Percentiles rank a stretch among this genome's conserved stretches.
Conservation (phyloP, 1,284 basidiomycete genomes). For the Melanopsichium pennsylvanicum region DNA sequence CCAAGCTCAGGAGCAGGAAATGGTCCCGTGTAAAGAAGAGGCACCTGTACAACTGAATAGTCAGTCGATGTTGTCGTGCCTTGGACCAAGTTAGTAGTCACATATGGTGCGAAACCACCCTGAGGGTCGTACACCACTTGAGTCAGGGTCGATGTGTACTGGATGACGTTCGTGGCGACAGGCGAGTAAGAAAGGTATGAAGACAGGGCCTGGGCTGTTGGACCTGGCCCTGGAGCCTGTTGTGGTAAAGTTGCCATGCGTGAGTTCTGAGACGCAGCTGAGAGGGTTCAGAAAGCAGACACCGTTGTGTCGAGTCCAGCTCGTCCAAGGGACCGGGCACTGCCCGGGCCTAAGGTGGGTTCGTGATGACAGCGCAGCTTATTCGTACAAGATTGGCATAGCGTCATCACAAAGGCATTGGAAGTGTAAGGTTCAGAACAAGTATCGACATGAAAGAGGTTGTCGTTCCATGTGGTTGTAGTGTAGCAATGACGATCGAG, state of each 20-base stretch:
- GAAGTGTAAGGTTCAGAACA: neutral
- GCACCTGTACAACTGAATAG: constrained; percentile 50
- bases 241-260: constrained; percentile 44
- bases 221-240: constrained; percentile 52
- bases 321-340: constrained; percentile 21
- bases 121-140: constrained; percentile 51
- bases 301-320: constrained; percentile 23
- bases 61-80: constrained; percentile 35
- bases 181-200: constrained; percentile 57
- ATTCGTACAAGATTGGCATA: neutral
- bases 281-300: neutral
- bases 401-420: constrained; percentile 6
- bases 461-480: neutral
- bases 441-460: neutral
- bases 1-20: constrained; percentile 51
- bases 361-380: neutral
- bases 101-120: constrained; percentile 39
- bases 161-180: constrained; percentile 18
- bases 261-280: neutral
- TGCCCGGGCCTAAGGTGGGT: constrained; percentile 11
- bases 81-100: constrained; percentile 28
- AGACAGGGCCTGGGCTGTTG: constrained; percentile 54
- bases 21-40: constrained; percentile 54
- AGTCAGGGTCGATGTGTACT: constrained; percentile 35
- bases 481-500: neutral